Conservation (phyloP, 768 basidiomycete species). For the Suillus alpinus region DNA sequence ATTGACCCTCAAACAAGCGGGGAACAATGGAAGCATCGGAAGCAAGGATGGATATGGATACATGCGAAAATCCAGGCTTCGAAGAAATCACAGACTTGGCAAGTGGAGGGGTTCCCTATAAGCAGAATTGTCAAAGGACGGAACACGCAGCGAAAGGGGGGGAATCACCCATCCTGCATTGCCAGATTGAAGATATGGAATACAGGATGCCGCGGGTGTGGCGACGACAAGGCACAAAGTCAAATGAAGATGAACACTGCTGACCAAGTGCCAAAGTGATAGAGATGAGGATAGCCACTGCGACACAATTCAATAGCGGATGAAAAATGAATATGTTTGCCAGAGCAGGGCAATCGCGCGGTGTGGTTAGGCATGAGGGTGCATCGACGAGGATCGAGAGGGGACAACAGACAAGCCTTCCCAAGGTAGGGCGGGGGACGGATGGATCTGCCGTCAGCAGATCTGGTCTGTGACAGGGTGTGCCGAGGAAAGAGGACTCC, state of each 20-base stretch:
- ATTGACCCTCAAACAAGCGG: not conserved
- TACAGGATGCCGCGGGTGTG: slow-evolving; percentile 17
- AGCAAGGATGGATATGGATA: not conserved
- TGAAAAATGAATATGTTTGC: not conserved
- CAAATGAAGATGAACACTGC: not conserved
- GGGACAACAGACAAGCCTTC: not conserved
- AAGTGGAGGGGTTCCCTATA: not conserved
- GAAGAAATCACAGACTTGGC: not conserved
- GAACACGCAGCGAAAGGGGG: not conserved
- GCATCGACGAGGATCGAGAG: no score
- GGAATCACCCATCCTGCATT: not conserved
- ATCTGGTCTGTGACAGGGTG: not conserved
- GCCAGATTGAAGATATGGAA: slow-evolving; percentile 16
- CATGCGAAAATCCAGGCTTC: not conserved
- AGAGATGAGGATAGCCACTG: not conserved
- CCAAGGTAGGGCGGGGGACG: not conserved
- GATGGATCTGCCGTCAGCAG: not conserved
- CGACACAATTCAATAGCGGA: not conserved
- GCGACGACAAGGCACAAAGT: not conserved
- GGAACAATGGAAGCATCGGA: not conserved
- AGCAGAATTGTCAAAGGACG: not conserved
- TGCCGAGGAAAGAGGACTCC: not conserved
- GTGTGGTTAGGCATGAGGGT: not conserved
- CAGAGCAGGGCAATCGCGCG: not conserved
- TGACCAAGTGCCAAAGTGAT: not conserved